phyloP scores from a whole-genome alignment of 1,284 basidiomycete genomes.

The Leccinum discolor region DNA sequence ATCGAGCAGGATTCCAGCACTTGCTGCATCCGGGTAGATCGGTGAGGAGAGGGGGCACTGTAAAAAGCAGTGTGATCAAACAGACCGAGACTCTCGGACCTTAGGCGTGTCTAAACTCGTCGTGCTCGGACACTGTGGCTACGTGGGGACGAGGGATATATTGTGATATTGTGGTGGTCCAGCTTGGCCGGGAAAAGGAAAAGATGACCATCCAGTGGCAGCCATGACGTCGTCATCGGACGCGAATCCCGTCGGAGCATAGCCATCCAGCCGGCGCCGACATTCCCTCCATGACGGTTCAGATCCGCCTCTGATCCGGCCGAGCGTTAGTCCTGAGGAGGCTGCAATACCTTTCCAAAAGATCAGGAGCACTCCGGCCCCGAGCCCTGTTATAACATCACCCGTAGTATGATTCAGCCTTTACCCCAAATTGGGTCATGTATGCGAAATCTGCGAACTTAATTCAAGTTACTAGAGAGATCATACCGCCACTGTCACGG shows the following conservation, averaged over 20 bases:
- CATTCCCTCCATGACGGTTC: conserved; percentile 56
- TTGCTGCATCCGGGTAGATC: conserved; percentile 83
- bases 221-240: conserved; percentile 34
- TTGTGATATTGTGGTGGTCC: not conserved
- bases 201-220: not conserved
- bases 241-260: conserved; percentile 17
- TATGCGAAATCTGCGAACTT: not conserved
- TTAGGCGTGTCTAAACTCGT: not conserved
- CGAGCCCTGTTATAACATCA: not conserved
- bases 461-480: not conserved
- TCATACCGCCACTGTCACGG: not conserved
- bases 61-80: not conserved
- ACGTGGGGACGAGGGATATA: not conserved
- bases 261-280: not conserved
- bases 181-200: not conserved
- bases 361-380: conserved; percentile 29
- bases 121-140: not conserved
- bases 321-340: conserved; percentile 41
- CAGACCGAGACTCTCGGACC: not conserved
- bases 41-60: conserved; percentile 67
- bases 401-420: not conserved
- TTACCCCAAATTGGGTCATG: not conserved
- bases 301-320: conserved; percentile 39
- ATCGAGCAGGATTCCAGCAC: conserved; percentile 58
- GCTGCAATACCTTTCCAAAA: conserved; percentile 45